Evolutionary conservation across 2,329 filamentous ascomycete genomes (phyloP).

Genomic region (Neofusicoccum cordaticola): DNA sequence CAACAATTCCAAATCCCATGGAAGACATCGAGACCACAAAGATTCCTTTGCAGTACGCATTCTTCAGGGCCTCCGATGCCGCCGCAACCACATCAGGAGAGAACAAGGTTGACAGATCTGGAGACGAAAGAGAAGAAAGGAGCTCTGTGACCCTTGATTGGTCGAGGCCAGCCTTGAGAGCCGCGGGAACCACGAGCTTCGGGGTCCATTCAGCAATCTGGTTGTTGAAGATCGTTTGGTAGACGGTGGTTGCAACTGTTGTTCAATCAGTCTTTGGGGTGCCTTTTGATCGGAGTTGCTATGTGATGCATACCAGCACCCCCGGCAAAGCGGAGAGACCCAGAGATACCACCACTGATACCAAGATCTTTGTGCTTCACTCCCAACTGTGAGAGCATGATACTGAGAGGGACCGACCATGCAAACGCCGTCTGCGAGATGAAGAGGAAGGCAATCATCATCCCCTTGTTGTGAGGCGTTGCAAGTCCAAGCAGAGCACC

Average conservation of each 20-base stretch:
- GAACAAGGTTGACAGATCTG: background rate
- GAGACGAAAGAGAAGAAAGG: background rate
- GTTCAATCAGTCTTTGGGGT: background rate
- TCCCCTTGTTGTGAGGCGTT: slow-evolving; percentile 43
- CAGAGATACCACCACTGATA: slow-evolving; percentile 38
- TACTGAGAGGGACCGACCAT: slow-evolving; percentile 48
- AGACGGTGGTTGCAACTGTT: slow-evolving; percentile 29
- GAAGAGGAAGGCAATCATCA: slow-evolving; percentile 50
- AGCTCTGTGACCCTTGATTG: background rate
- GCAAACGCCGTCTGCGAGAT: slow-evolving; percentile 46
- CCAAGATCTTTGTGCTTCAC: slow-evolving; percentile 50
- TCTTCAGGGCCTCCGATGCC: slow-evolving; percentile 24
- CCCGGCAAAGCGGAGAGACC: slow-evolving; percentile 28
- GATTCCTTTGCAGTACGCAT: slow-evolving; percentile 22
- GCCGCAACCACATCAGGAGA: slow-evolving; percentile 22
- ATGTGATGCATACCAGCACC: slow-evolving; percentile 8
- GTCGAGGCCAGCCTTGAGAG: slow-evolving; percentile 22
- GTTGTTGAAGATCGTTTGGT: slow-evolving; percentile 44
- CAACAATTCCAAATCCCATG: slow-evolving; percentile 23
- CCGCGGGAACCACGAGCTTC: slow-evolving; percentile 23
- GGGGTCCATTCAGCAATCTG: slow-evolving; percentile 21
- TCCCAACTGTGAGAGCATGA: slow-evolving; percentile 51
- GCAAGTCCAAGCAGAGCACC: slow-evolving; percentile 45
- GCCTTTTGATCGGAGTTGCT: no score
- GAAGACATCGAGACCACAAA: slow-evolving; percentile 21